A percentile compares a stretch with the other conserved stretches of the same genome.
These are phyloP conservation scores for Boeremia exigua DNA, from an alignment of 2,329 filamentous ascomycete species.

Conservation along the genomic window DNA sequence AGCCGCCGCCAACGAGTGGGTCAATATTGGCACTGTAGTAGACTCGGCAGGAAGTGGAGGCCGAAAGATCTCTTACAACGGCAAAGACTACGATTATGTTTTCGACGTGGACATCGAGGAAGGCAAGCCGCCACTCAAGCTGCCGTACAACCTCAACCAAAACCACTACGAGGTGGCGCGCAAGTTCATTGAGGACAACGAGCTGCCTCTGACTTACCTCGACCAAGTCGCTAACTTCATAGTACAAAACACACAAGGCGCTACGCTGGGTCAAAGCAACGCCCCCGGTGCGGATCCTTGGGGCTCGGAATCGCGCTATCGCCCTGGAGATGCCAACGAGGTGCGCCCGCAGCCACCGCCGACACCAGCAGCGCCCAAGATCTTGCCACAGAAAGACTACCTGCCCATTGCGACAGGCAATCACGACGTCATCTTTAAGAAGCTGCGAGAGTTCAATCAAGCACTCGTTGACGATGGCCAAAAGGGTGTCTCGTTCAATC, in stretches of 20 bases:
- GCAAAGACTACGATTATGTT: slow-evolving; percentile 92
- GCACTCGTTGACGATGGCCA: slow-evolving; percentile 72
- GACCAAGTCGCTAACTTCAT: slow-evolving; percentile 96
- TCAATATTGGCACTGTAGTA: slow-evolving; percentile 92
- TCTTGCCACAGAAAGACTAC: slow-evolving; percentile 80
- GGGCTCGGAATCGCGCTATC: slow-evolving; percentile 79
- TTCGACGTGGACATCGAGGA: slow-evolving; percentile 98
- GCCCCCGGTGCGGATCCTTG: slow-evolving; percentile 69
- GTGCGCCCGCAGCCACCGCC: slow-evolving; percentile 40
- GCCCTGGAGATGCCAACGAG: slow-evolving; percentile 68
- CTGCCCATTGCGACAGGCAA: slow-evolving; percentile 79
- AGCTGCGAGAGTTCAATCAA: slow-evolving; percentile 76
- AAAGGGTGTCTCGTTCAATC: slow-evolving; percentile 76
- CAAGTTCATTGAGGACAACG: slow-evolving; percentile 88
- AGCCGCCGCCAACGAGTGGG: slow-evolving; percentile 68
- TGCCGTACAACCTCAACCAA: slow-evolving; percentile 92
- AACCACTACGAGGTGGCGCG: slow-evolving; percentile 92
- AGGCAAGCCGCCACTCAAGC: slow-evolving; percentile 86
- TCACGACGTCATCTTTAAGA: slow-evolving; percentile 72
- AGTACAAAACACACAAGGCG: slow-evolving; percentile 84
- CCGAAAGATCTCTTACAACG: slow-evolving; percentile 67
- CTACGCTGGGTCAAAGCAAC: slow-evolving; percentile 71
- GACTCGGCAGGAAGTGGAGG: slow-evolving; percentile 84
- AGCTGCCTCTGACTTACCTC: slow-evolving; percentile 84
- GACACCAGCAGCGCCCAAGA: slow-evolving; percentile 57